Evolutionary conservation across 2,329 filamentous ascomycete genomes (phyloP), one percentile per base, ranked within the genome.

Genomic region (Talaromyces sp.): DNA sequence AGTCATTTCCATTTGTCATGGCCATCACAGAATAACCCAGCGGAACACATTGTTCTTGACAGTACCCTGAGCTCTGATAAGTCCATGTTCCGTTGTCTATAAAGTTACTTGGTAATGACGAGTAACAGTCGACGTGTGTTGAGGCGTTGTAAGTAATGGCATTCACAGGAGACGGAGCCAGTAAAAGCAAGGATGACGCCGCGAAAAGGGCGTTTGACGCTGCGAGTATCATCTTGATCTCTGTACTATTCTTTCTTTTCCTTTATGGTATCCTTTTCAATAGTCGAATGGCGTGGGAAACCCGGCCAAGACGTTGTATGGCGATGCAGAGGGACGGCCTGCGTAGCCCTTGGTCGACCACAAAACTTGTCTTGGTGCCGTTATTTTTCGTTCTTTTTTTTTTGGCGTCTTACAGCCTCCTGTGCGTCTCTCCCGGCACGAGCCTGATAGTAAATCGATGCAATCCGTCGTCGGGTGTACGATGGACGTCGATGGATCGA

Each of bases 1-100:
- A 97, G 68, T 86, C 78, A 19, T 82, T 81, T 17, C 85, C 85
- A 19, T 83, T 82, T 7, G 83, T 85, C 53, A 91, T 79, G 36
- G 83, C 91, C 71, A 89, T 86, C 7, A 92, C 89, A 1, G 83
- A 80, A 40, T 84, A 82, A 7, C 80, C 72, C 0, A 77, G 72
- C 2, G 77, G 71, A 27, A 80, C 71, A 73, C 87, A 89, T 68
- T 79, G 75, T 22, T 76, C 70, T 68, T 85, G 82, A 70, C 87
- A 89, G 69, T 83, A 83, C 62, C 86, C 85, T 34, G 77, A 75
- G 68, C 81, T 84, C 70, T 87, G 85, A 70, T 81, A 88, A 31
- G 74, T 78, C 65, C 80, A 85, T 13, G 71, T 65, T 17, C 82
- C 84, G 67, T 82, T 77, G 67, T 84, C 78, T 58, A 76, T 75